Conservation (phyloP, 1,139 yeast species). For the Yamadazyma mexicana region DNA sequence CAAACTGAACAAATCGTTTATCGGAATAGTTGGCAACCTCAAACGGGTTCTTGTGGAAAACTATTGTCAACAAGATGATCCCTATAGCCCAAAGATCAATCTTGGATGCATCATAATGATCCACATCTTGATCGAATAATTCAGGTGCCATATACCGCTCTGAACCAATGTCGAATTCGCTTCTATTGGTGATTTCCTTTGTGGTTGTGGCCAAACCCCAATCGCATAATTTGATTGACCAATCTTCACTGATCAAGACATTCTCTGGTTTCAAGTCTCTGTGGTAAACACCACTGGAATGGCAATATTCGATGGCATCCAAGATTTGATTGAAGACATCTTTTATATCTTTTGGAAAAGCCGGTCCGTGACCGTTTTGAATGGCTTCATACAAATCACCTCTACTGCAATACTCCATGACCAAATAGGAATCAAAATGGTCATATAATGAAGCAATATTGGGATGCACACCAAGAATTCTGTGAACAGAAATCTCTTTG, state of each 20-base stretch:
- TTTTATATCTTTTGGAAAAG: slow-evolving; percentile 69
- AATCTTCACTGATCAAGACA: slow-evolving; percentile 73
- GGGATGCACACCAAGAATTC: slow-evolving; percentile 63
- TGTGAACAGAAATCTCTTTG: slow-evolving; percentile 77
- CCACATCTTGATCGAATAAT: slow-evolving; percentile 60
- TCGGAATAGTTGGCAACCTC: slow-evolving; percentile 81
- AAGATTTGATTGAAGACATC: slow-evolving; percentile 77
- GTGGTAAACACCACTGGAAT: slow-evolving; percentile 71
- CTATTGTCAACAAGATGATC: slow-evolving; percentile 76
- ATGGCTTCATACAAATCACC: slow-evolving; percentile 96
- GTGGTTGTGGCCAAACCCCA: slow-evolving; percentile 88
- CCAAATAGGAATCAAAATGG: slow-evolving; percentile 75
- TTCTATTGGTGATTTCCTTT: slow-evolving; percentile 46
- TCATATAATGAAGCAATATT: slow-evolving; percentile 70
- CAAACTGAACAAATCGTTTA: slow-evolving; percentile 83
- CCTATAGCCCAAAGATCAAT: slow-evolving; percentile 95
- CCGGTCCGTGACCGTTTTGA: slow-evolving; percentile 77
- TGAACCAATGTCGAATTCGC: slow-evolving; percentile 88
- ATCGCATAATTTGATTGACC: slow-evolving; percentile 82
- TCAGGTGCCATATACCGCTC: slow-evolving; percentile 99
- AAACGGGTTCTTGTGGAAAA: slow-evolving; percentile 91
- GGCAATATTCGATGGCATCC: slow-evolving; percentile 78
- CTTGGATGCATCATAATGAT: slow-evolving; percentile 77
- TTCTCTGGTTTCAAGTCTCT: slow-evolving; percentile 92
- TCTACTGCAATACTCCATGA: slow-evolving; percentile 83